Percentiles rank a stretch among this genome's conserved stretches.
phyloP scores from a whole-genome alignment of 192 early-diverging fungal species.

The Podochytrium sp. region DNA sequence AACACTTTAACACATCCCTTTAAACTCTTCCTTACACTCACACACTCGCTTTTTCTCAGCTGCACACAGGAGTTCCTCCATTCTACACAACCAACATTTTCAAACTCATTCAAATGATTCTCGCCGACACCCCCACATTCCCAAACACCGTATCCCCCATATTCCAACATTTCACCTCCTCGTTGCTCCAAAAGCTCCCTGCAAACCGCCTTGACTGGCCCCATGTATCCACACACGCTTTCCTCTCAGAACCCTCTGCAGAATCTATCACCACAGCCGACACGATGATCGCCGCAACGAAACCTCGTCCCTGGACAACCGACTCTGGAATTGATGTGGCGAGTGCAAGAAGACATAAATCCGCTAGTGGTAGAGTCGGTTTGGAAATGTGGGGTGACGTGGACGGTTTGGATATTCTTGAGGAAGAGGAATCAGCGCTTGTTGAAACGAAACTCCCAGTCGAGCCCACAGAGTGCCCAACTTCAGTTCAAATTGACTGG shows the following conservation, averaged over 20 bases:
- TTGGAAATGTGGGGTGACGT: constrained; percentile 1
- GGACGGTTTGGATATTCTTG: not conserved
- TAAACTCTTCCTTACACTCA: not conserved
- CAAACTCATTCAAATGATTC: constrained; percentile 45
- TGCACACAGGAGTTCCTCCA: constrained; percentile 35
- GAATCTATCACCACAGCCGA: not conserved
- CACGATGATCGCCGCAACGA: not conserved
- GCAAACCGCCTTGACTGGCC: constrained; percentile 37
- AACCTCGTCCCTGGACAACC: constrained; percentile 22
- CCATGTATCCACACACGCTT: constrained; percentile 28
- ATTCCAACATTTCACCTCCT: constrained; percentile 1
- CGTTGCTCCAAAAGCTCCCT: constrained; percentile 34
- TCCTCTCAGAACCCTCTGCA: not conserved
- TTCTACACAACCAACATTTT: constrained; percentile 49
- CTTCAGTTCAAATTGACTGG: constrained; percentile 6
- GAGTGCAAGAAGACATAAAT: no score
- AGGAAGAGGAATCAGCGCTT: not conserved
- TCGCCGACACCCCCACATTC: constrained; percentile 23
- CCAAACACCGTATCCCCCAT: constrained; percentile 20
- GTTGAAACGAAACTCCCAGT: not conserved
- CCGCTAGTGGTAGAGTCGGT: not conserved
- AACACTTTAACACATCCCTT: not conserved
- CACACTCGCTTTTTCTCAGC: constrained; percentile 11
- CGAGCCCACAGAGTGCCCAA: not conserved
- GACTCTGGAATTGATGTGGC: constrained; percentile 28